Evolutionary conservation across 441 rosid species (phyloP).

Genomic region (Croton laevigatus): DNA sequence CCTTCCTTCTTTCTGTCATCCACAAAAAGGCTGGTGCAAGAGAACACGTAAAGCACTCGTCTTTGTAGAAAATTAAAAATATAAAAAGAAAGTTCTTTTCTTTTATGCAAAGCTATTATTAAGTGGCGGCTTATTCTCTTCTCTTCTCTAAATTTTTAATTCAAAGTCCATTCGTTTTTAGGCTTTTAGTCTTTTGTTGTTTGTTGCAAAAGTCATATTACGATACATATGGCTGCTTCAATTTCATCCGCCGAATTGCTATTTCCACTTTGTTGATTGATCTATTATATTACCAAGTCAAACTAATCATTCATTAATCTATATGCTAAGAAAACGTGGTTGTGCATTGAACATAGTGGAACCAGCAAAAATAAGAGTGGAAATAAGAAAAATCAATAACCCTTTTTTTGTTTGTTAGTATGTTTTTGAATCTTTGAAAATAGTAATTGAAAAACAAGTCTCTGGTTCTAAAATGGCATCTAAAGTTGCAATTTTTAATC

Average conservation of each 20-base stretch:
- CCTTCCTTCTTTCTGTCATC: neutral
- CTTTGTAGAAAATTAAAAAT: neutral
- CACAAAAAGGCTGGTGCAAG: neutral
- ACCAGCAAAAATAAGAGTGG: neutral
- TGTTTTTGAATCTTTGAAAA: slow-evolving; percentile 14
- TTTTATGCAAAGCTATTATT: neutral
- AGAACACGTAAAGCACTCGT: neutral
- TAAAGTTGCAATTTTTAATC: neutral
- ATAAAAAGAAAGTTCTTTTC: neutral
- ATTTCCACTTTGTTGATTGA: neutral
- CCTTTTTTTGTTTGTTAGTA: neutral
- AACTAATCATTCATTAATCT: neutral
- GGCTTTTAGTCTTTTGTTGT: too few species aligned
- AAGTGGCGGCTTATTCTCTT: slow-evolving; percentile 2
- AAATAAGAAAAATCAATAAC: neutral
- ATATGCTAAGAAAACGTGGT: neutral
- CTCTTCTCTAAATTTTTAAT: rapidly evolving
- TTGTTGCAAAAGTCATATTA: too few species aligned
- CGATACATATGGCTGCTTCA: neutral
- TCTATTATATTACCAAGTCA: neutral
- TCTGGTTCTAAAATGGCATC: slow-evolving; percentile 3
- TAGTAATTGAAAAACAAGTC: neutral
- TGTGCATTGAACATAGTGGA: neutral
- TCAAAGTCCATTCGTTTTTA: slow-evolving; percentile 1
- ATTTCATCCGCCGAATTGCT: neutral